Conservation (phyloP, 805 yeast species). For the Myxozyma geophila region DNA sequence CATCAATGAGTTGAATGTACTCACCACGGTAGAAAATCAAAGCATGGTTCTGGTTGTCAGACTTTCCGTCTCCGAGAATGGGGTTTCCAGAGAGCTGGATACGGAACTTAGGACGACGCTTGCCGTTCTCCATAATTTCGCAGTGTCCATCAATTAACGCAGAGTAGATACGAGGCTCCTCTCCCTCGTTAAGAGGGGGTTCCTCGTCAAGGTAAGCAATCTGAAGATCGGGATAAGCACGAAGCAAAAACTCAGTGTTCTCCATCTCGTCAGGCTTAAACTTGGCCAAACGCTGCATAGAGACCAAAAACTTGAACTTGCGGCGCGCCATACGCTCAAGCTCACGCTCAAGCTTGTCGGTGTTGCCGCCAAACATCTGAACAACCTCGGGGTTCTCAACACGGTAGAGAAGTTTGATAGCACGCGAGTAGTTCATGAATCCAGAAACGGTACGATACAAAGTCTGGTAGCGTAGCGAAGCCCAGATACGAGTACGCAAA, state of each 20-base stretch:
- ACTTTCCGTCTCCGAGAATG: constrained; percentile 93
- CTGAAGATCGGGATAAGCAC: constrained; percentile 70
- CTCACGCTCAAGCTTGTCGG: constrained; percentile 94
- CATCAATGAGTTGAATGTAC: constrained; percentile 91
- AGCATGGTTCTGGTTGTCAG: constrained; percentile 92
- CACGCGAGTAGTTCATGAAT: constrained; percentile 97
- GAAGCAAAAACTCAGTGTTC: constrained; percentile 68
- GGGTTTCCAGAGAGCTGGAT: constrained; percentile 91
- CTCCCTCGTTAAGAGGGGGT: constrained; percentile 56
- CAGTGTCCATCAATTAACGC: constrained; percentile 69
- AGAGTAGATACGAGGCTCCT: constrained; percentile 60
- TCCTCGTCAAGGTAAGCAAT: constrained; percentile 96
- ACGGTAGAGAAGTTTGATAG: constrained; percentile 88
- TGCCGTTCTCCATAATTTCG: constrained; percentile 58
- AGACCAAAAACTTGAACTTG: constrained; percentile 77
- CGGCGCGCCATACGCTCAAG: constrained; percentile 80
- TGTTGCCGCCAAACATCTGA: constrained; percentile 98
- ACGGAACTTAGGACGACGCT: constrained; percentile 64
- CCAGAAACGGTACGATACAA: constrained; percentile 96
- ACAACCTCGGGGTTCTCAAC: constrained; percentile 95
- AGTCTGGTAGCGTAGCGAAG: constrained; percentile 95
- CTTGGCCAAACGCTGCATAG: constrained; percentile 82
- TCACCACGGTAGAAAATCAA: constrained; percentile 90
- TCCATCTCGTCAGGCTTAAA: constrained; percentile 68
- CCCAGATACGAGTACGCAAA: constrained; percentile 97